These are phyloP conservation scores for Tetrastigma voinierianum DNA, from an alignment of 164 flowering plant species.

Conservation along the genomic window DNA sequence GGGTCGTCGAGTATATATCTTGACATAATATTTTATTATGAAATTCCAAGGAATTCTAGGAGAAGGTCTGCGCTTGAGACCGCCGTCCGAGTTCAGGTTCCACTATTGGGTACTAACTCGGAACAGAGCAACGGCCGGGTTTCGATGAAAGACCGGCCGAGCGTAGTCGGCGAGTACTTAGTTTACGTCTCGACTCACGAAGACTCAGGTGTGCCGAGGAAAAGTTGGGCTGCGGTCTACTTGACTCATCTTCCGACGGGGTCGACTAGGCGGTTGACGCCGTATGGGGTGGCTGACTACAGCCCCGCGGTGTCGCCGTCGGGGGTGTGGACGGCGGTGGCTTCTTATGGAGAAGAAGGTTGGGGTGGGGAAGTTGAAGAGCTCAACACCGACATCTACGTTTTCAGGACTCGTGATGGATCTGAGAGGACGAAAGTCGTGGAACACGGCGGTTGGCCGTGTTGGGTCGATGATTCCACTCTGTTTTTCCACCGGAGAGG, in stretches of 20 bases:
- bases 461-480: constrained; percentile 74
- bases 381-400: constrained; percentile 62
- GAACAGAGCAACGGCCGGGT: constrained; percentile 8
- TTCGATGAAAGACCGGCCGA: constrained; percentile 77
- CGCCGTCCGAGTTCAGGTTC: constrained; percentile 32
- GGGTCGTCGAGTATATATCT: constrained; percentile 50
- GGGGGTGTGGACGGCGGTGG: constrained; percentile 79
- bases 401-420: constrained; percentile 69
- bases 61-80: constrained; percentile 34
- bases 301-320: constrained; percentile 91
- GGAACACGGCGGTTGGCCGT: constrained; percentile 91
- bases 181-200: constrained; percentile 86
- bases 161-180: constrained; percentile 46
- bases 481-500: constrained; percentile 70
- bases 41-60: constrained; percentile 8
- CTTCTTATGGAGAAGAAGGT: constrained; percentile 66
- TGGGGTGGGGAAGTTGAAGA: constrained; percentile 84
- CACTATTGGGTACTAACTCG: constrained; percentile 23
- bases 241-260: constrained; percentile 57
- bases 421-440: constrained; percentile 59
- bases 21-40: constrained; percentile 29
- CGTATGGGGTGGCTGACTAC: constrained; percentile 64
- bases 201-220: constrained; percentile 47
- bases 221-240: constrained; percentile 90
- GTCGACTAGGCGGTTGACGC: constrained; percentile 66